Conservation (phyloP, 495 filamentous ascomycete genomes). For the Parmelia sp. region DNA sequence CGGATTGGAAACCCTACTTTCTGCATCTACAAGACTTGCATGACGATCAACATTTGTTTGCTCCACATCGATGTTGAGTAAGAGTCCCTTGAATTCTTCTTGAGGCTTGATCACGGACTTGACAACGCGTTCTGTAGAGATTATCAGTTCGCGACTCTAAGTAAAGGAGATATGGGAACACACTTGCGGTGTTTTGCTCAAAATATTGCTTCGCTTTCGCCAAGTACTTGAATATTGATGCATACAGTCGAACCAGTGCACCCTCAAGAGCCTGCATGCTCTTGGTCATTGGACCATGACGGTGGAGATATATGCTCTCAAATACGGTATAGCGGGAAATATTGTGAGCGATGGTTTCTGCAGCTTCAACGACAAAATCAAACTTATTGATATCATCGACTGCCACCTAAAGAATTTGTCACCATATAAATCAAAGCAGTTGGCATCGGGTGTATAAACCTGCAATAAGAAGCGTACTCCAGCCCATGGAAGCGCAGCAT, state of each 20-base stretch:
- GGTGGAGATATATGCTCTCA: slow-evolving; percentile 21
- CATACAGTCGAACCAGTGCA: slow-evolving; percentile 1
- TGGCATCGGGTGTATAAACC: no score
- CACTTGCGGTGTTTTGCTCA: no score
- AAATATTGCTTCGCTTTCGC: not conserved
- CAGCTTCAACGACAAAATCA: slow-evolving; percentile 18
- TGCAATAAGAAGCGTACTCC: slow-evolving; percentile 37
- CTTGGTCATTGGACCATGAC: no score
- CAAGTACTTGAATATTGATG: not conserved
- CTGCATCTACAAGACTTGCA: not conserved
- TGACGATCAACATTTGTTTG: not conserved
- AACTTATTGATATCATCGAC: slow-evolving; percentile 17
- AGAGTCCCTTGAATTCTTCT: not conserved
- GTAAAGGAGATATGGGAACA: no score
- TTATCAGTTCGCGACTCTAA: no score
- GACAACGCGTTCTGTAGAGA: not conserved
- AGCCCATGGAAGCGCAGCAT: slow-evolving; percentile 44
- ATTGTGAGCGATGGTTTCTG: slow-evolving; percentile 17
- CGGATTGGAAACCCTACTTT: no score
- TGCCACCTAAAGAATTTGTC: no score
- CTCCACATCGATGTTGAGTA: not conserved
- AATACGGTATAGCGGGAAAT: slow-evolving; percentile 21
- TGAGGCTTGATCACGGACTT: not conserved
- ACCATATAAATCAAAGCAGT: no score
- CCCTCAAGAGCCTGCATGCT: not conserved